Percentiles rank a stretch among this genome's conserved stretches.
phyloP scores from a whole-genome alignment of 495 filamentous ascomycete genomes.

The Geoglossum glabrum region DNA sequence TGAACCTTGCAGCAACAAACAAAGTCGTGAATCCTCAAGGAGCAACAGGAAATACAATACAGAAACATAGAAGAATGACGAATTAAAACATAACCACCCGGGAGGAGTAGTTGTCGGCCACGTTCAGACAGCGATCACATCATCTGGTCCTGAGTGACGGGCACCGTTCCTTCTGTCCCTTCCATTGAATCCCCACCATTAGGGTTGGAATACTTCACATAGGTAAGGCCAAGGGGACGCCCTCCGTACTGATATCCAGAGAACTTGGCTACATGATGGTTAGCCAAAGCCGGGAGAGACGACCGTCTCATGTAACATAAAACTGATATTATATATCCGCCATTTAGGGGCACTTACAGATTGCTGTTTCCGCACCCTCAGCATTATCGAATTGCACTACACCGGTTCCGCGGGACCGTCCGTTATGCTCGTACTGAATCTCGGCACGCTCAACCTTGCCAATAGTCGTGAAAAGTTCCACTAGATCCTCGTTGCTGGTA shows the following conservation, averaged over 20 bases:
- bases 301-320: neutral
- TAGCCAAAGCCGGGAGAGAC: conserved; percentile 4
- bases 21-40: neutral
- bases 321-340: neutral
- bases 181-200: conserved; percentile 57
- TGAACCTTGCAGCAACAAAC: neutral
- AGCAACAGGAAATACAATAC: conserved; percentile 1
- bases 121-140: conserved; percentile 35
- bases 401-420: conserved; percentile 83
- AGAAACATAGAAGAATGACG: neutral
- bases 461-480: conserved; percentile 93
- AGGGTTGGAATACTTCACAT: conserved; percentile 68
- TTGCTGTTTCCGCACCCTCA: conserved; percentile 78
- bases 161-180: conserved; percentile 34
- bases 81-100: neutral
- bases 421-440: conserved; percentile 95
- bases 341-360: conserved; percentile 30
- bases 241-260: conserved; percentile 95
- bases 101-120: neutral
- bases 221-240: conserved; percentile 76
- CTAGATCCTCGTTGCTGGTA: conserved; percentile 89
- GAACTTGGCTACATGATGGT: conserved; percentile 50
- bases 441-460: conserved; percentile 94
- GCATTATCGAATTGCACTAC: conserved; percentile 78
- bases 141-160: conserved; percentile 89